Percentiles rank a stretch among this genome's conserved stretches.
Conservation (phyloP, 2,329 filamentous ascomycete species). For the Colletotrichum noveboracense region DNA sequence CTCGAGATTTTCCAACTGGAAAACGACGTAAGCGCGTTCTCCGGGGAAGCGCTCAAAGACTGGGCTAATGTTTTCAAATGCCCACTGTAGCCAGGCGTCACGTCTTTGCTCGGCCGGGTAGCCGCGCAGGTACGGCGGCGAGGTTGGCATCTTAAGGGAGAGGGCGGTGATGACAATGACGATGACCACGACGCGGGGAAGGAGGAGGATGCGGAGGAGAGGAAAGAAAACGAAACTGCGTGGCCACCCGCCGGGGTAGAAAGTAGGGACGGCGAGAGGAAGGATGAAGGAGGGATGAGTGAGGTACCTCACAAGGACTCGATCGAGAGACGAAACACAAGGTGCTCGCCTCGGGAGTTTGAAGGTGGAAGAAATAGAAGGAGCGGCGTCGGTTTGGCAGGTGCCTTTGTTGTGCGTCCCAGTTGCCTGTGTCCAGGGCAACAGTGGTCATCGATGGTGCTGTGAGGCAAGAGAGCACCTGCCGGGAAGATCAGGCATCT, state of each 20-base stretch:
- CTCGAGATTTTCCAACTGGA: neutral
- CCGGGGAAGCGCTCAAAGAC: neutral
- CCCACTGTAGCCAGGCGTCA: neutral
- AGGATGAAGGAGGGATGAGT: neutral
- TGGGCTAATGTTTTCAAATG: neutral
- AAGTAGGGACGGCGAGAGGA: neutral
- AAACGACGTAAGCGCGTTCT: neutral
- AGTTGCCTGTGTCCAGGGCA: neutral
- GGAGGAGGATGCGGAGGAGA: neutral
- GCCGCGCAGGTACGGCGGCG: neutral
- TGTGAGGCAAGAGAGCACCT: neutral
- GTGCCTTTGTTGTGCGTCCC: neutral
- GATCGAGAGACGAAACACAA: neutral
- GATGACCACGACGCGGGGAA: neutral
- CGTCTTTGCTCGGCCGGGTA: neutral
- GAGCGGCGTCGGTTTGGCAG: neutral
- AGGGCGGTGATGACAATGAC: neutral
- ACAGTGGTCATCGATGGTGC: neutral
- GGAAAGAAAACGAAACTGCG: neutral
- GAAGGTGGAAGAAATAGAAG: neutral
- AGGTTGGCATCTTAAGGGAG: neutral
- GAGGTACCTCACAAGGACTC: neutral
- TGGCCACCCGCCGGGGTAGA: neutral
- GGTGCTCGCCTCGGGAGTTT: neutral
- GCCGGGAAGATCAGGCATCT: neutral